Base-by-base conservation (phyloP, 2,329 filamentous ascomycete genomes). In the Endoconidiophora laricicola region DNA sequence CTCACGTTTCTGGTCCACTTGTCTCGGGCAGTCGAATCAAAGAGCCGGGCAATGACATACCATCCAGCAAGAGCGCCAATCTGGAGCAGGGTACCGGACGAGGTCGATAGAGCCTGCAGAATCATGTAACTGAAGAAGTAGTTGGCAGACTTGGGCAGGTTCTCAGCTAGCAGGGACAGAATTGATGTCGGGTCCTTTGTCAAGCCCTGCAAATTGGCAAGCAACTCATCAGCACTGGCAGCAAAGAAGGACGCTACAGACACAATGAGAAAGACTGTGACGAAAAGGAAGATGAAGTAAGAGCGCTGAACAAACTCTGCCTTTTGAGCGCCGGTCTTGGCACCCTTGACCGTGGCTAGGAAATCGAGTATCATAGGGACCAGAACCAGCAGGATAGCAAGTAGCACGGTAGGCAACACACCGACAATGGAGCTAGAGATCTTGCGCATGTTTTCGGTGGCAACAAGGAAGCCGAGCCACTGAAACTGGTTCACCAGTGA, bases 51-150 rank as follows among this genome's bases (percentile, higher is more conserved):
- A 43, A 94, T 63, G 20, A 96, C 59, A 58, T 87, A 94, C 80
- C 88, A 94, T 55, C 81, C 70, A 43, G 87, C 60, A 3, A 98
- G 72, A 3, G 79, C 76, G n/a, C 77, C 78, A 22, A 94, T 75
- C 60, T 96, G 91, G 10, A 95, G 69, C 3, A 96, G 69, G 1
- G 86, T 90, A 62, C 84, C 87, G 1, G 90, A 90, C 62, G 87
- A 94, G 55, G 86, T 87, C 55, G 86, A 87, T 58, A 96, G 72
- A 0, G 88, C 86, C 60, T 96, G 91, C 7, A 98, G 79, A 61
- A 95, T 82, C 79, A 98, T 88, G 73, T 98, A 98, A 1, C 86
- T 90, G 71, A 95, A 96, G 69, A 96, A 98, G 65, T 96, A 98
- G 61, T 95, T 94, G 57, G 86, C 83, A 0, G 88, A 82, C 57